Evolutionary conservation across 768 basidiomycete species (phyloP).

Genomic region (Russula emetica): DNA sequence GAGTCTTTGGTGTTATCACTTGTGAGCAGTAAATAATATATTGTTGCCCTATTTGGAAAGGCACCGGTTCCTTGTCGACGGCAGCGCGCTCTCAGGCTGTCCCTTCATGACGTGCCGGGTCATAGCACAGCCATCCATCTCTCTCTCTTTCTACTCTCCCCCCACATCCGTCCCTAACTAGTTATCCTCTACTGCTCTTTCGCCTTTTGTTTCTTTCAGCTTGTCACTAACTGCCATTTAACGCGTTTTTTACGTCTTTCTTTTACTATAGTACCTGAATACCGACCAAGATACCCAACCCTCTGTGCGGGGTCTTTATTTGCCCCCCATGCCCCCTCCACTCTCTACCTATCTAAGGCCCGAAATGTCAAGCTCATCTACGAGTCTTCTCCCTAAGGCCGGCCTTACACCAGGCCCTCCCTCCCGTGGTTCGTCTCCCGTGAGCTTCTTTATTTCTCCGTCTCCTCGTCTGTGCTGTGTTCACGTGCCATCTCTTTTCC

Average conservation of each 20-base stretch:
- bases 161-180: background rate
- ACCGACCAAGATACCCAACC: background rate
- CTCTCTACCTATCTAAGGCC: slow-evolving; percentile 14
- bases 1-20: slow-evolving; percentile 43
- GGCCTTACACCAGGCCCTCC: background rate
- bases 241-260: background rate
- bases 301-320: background rate
- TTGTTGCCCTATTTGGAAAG: background rate
- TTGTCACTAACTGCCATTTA: too few species aligned
- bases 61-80: background rate
- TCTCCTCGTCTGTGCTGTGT: background rate
- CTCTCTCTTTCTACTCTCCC: background rate
- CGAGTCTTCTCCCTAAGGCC: slow-evolving; percentile 19
- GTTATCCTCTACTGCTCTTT: background rate
- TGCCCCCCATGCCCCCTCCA: slow-evolving; percentile 7
- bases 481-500: background rate
- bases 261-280: background rate
- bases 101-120: too few species aligned
- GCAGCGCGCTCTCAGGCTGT: too few species aligned
- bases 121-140: background rate
- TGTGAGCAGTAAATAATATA: slow-evolving; percentile 1
- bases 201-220: background rate
- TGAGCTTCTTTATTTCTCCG: background rate
- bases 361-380: slow-evolving; percentile 19
- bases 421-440: background rate